Base-by-base conservation (phyloP, 352 stramenopile genomes). In the Discostella stelligera region DNA sequence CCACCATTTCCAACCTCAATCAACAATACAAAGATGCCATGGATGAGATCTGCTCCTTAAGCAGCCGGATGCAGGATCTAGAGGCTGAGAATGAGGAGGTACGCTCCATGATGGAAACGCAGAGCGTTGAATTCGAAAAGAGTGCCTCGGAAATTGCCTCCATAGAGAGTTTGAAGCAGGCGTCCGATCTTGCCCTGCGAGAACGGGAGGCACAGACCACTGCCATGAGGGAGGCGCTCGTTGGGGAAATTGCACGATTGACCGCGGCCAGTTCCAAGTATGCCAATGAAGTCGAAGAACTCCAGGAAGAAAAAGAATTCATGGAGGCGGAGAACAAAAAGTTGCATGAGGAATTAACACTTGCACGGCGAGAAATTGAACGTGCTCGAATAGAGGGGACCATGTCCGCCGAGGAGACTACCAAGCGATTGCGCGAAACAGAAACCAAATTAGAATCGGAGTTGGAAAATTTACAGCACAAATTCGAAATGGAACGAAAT, bases 1-100 rank as follows among this genome's bases (percentile, higher is more conserved):
- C 72, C 16, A 71, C 69, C 11, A 67, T 83, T 20, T 25, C 52
- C 41, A 66, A 21, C 30, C 54, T 83, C 30, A 73, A 83, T 48
- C 14, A 27, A 9, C 76, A 79, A 75, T 83, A 83, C 48, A 73
- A 59, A 54, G 76, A 83, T 46, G 76, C 76, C 27, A 71, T 83
- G 63, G 76, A 83, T 54, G 76, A 83, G 49, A 79, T 83, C 0
- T 64, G 70, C 13, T 73, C 55, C 3, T 32, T 83, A 11, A 66
- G 54, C 62, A 69, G 48, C 0, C 52, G 52, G 10, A 50, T 79
- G 48, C 25, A 63, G 18, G 44, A 83, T 9, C 23, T 83, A 20
- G 69, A 79, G 39, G 8, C 37, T 6, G 69, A 79, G 48, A 83
- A 83, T 23, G 61, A 77, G 44, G 76, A 83, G 44, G 76, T 83